Base-by-base conservation (phyloP, 352 stramenopile genomes). In the Globisporangium carolinianum region DNA sequence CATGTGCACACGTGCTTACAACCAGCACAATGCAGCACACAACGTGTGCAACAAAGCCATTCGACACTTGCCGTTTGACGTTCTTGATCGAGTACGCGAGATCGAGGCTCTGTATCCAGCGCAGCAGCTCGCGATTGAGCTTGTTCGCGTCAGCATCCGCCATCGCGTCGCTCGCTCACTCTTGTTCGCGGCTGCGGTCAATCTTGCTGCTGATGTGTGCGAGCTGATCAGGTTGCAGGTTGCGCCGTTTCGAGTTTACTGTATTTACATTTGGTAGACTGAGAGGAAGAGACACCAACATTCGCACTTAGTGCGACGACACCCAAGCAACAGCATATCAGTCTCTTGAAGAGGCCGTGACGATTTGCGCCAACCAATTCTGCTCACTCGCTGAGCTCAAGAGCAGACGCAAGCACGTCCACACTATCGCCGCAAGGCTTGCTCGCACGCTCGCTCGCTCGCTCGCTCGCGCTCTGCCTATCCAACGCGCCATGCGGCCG, bases 51-150 rank as follows among this genome's bases (percentile, higher is more conserved):
- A 2, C 67, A 70, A 9, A 35, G 9, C 14, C n/a, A 32, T 8
- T 48, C 11, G 17, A 0, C 0, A 63, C 76, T 39, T 65, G 90
- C 74, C 87, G 69, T 72, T 96, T 97, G 60, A 96, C 86, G 67
- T 97, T 97, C 69, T 97, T 97, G 62, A 97, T 91, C 10, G 85
- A 95, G 62, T 97, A 97, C 32, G 90, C 87, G 55, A 97, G 65
- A 58, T 97, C 90, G n/a, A 96, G 68, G 63, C 85, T 96, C 77
- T 97, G 90, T 58, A 97, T 89, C 90, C 90, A 97, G 45, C 88
- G 80, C 65, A 97, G 72, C 51, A 97, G 79, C 73, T 97, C 90
- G 9, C 90, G 66, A 58, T 94, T 90, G 49, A 91, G 69, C 73
- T 94, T 86, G 68, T 93, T 93, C 45, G 63, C 55, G 48, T 63